phyloP scores from a whole-genome alignment of 805 yeast genomes.

The Kazachstania taianensis region DNA sequence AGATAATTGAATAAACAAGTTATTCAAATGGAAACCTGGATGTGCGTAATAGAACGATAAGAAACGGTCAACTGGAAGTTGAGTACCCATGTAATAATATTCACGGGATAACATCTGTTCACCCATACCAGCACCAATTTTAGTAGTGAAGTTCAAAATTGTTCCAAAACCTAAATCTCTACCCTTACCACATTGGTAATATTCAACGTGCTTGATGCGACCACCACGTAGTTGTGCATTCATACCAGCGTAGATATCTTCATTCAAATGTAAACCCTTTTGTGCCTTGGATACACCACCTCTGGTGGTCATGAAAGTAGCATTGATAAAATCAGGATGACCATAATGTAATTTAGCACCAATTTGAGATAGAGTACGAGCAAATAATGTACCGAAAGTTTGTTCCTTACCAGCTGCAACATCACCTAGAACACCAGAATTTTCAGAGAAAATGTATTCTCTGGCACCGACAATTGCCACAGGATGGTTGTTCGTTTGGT shows the following conservation, averaged over 20 bases:
- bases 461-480: slow-evolving; percentile 94
- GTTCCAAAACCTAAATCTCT: slow-evolving; percentile 91
- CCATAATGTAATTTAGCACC: slow-evolving; percentile 95
- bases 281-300: slow-evolving; percentile 96
- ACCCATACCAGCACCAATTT: slow-evolving; percentile 99
- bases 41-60: slow-evolving; percentile 91
- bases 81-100: slow-evolving; percentile 82
- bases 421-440: slow-evolving; percentile 86
- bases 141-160: slow-evolving; percentile 83
- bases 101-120: slow-evolving; percentile 90
- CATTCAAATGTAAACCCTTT: slow-evolving; percentile 85
- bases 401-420: slow-evolving; percentile 97
- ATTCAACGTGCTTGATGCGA: slow-evolving; percentile 88
- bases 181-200: slow-evolving; percentile 94
- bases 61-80: slow-evolving; percentile 78
- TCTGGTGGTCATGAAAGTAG: slow-evolving; percentile 83
- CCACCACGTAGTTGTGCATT: slow-evolving; percentile 84
- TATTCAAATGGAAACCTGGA: slow-evolving; percentile 90
- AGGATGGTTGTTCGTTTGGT: slow-evolving; percentile 57
- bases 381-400: slow-evolving; percentile 91
- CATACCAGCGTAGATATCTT: slow-evolving; percentile 95
- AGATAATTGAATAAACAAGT: slow-evolving; percentile 74
- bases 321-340: slow-evolving; percentile 91
- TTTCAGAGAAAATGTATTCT: slow-evolving; percentile 88
- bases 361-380: slow-evolving; percentile 83